Conservation (phyloP, 257 asterid genomes). For the Jacaranda copaia region DNA sequence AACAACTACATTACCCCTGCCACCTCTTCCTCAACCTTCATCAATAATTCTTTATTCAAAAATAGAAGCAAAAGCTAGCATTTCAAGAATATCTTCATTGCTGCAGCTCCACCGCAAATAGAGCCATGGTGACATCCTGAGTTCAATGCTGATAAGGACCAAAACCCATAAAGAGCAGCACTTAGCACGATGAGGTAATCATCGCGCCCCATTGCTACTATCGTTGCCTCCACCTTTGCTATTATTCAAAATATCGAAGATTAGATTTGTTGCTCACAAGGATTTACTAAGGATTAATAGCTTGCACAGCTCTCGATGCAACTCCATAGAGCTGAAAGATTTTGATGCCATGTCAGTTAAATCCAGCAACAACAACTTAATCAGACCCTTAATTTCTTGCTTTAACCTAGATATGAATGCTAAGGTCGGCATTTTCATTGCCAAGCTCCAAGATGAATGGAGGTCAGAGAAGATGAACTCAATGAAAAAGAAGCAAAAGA, state of each 20-base stretch:
- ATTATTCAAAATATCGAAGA: slow-evolving; percentile 56
- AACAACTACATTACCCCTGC: slow-evolving; percentile 46
- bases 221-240: slow-evolving; percentile 48
- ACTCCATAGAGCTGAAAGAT: slow-evolving; percentile 62
- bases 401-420: slow-evolving; percentile 70
- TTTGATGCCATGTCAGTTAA: slow-evolving; percentile 47
- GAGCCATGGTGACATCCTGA: slow-evolving; percentile 29
- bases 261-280: slow-evolving; percentile 50
- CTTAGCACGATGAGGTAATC: slow-evolving; percentile 30
- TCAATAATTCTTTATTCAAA: slow-evolving; percentile 54
- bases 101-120: slow-evolving; percentile 31
- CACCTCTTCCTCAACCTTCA: slow-evolving; percentile 50
- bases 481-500: slow-evolving; percentile 33
- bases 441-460: slow-evolving; percentile 64
- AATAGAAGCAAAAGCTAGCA: neutral
- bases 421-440: slow-evolving; percentile 60
- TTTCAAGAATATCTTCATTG: slow-evolving; percentile 36
- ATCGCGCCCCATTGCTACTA: too few species aligned
- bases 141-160: slow-evolving; percentile 44
- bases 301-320: slow-evolving; percentile 52
- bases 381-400: slow-evolving; percentile 52
- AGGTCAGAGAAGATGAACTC: slow-evolving; percentile 61
- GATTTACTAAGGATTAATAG: slow-evolving; percentile 56
- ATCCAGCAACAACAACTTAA: slow-evolving; percentile 53
- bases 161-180: slow-evolving; percentile 44